These are phyloP conservation scores for Microcyclosporella mali DNA, from an alignment of 2,329 filamentous ascomycete species.

Conservation along the genomic window DNA sequence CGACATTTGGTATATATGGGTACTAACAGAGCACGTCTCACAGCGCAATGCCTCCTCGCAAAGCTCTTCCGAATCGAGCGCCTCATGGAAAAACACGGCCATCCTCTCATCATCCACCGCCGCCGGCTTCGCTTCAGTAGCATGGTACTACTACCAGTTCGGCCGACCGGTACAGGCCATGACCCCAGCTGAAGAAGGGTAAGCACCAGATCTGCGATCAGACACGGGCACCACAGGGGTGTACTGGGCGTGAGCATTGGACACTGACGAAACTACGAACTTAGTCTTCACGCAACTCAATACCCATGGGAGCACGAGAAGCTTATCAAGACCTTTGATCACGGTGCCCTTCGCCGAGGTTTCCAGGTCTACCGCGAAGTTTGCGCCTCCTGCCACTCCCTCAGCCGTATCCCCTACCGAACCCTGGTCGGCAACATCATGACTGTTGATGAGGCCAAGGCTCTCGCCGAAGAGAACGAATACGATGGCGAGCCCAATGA, in stretches of 20 bases:
- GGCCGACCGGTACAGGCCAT: slow-evolving; percentile 80
- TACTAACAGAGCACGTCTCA: slow-evolving; percentile 14
- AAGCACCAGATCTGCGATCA: slow-evolving; percentile 40
- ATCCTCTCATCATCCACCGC: slow-evolving; percentile 81
- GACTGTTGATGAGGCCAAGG: slow-evolving; percentile 98
- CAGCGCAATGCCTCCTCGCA: slow-evolving; percentile 63
- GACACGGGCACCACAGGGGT: neutral
- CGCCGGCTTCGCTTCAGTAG: slow-evolving; percentile 79
- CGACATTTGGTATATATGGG: slow-evolving; percentile 10
- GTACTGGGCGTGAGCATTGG: slow-evolving; percentile 1
- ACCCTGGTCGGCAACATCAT: slow-evolving; percentile 81
- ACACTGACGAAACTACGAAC: slow-evolving; percentile 17
- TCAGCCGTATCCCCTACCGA: slow-evolving; percentile 90
- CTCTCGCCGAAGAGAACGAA: slow-evolving; percentile 93
- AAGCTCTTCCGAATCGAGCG: slow-evolving; percentile 59
- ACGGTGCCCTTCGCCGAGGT: slow-evolving; percentile 94
- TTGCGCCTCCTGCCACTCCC: slow-evolving; percentile 95
- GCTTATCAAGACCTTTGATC: slow-evolving; percentile 93
- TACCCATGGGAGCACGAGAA: slow-evolving; percentile 96
- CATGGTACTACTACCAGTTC: slow-evolving; percentile 97
- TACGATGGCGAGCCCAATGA: slow-evolving; percentile 98
- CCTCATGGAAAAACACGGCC: slow-evolving; percentile 72
- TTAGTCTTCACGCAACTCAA: slow-evolving; percentile 84
- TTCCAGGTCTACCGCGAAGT: slow-evolving; percentile 99
- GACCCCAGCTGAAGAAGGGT: slow-evolving; percentile 97